Conservation (phyloP, 164 flowering plant species). For the Annona squamosa region DNA sequence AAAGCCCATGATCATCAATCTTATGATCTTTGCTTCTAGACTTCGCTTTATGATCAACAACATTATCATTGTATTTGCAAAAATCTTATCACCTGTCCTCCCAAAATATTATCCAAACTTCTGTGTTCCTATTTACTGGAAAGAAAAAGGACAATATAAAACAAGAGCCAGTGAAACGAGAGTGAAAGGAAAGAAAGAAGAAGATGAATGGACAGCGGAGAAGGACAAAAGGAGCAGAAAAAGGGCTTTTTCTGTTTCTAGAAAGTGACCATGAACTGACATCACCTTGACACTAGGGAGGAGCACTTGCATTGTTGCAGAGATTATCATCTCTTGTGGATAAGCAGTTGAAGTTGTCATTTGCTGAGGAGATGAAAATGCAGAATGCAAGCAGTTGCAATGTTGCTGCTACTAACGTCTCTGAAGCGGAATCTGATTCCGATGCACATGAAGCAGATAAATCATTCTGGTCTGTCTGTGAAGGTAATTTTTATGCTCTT, state of each 20-base stretch:
- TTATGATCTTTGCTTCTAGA: background rate
- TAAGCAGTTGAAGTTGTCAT: slow-evolving; percentile 25
- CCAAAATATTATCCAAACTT: background rate
- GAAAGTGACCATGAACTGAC: slow-evolving; percentile 4
- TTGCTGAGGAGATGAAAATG: slow-evolving; percentile 16
- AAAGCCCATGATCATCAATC: background rate
- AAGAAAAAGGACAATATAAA: too few relatives aligned
- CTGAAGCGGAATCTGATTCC: slow-evolving; percentile 20
- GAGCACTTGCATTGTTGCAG: slow-evolving; percentile 52
- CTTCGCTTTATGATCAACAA: background rate
- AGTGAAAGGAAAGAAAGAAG: too few relatives aligned
- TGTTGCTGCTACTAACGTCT: slow-evolving; percentile 20
- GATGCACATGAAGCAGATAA: slow-evolving; percentile 23
- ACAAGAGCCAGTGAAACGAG: too few relatives aligned
- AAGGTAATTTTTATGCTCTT: slow-evolving; percentile 3
- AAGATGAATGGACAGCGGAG: too few relatives aligned
- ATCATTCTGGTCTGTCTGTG: slow-evolving; percentile 9
- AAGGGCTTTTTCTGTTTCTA: too few relatives aligned
- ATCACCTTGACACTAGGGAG: slow-evolving; percentile 43
- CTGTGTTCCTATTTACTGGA: too few relatives aligned
- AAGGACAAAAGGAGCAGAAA: too few relatives aligned
- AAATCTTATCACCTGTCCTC: background rate
- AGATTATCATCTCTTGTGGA: slow-evolving; percentile 32
- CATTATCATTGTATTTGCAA: background rate
- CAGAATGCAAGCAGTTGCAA: slow-evolving; percentile 2